phyloP scores from a whole-genome alignment of 2,329 filamentous ascomycete species.

The Aspergillus costaricaensis region DNA sequence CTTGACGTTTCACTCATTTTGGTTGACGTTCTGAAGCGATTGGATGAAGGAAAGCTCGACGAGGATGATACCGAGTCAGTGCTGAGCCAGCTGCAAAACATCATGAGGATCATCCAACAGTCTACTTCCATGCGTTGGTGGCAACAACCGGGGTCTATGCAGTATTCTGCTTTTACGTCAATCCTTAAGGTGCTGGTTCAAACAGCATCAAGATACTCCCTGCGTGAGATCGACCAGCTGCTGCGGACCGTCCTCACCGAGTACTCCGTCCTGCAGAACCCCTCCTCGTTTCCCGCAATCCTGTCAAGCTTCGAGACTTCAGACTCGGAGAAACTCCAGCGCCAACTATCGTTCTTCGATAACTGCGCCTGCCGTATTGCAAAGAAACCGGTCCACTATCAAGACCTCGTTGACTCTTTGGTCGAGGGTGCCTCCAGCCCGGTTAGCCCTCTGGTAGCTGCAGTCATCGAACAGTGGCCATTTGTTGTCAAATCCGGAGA shows the following conservation, averaged over 20 bases:
- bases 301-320: constrained; percentile 40
- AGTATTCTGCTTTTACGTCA: constrained; percentile 45
- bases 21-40: constrained; percentile 64
- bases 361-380: constrained; percentile 78
- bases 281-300: constrained; percentile 41
- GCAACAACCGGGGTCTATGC: constrained; percentile 57
- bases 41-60: constrained; percentile 53
- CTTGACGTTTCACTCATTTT: constrained; percentile 84
- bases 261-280: constrained; percentile 38
- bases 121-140: constrained; percentile 92
- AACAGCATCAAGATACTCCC: constrained; percentile 32
- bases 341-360: constrained; percentile 72
- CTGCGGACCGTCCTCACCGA: constrained; percentile 40
- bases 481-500: constrained; percentile 62
- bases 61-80: constrained; percentile 58
- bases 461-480: constrained; percentile 75
- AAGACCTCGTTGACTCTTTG: constrained; percentile 54
- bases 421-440: constrained; percentile 36
- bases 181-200: constrained; percentile 42
- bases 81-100: constrained; percentile 75
- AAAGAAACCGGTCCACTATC: constrained; percentile 77
- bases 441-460: constrained; percentile 67
- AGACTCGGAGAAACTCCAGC: constrained; percentile 32
- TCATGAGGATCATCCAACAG: constrained; percentile 76
- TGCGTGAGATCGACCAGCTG: constrained; percentile 37